Evolutionary conservation across 495 filamentous ascomycete species (phyloP).

Genomic region (Oleoguttula mirabilis): DNA sequence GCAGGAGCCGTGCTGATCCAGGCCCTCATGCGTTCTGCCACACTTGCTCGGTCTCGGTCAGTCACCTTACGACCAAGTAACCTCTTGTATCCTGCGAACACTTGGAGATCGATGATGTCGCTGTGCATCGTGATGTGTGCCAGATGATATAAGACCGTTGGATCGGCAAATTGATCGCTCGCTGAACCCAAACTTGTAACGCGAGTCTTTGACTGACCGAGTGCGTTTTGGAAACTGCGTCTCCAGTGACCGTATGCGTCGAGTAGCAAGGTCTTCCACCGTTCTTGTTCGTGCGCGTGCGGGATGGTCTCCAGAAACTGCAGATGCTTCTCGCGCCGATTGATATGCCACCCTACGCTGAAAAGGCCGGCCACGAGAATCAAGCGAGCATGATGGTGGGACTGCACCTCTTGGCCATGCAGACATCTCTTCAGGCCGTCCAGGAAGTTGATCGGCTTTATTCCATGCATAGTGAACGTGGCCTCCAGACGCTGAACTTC

Average conservation of each 20-base stretch:
- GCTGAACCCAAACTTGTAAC: too few relatives aligned
- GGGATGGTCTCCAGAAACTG: conserved; percentile 8
- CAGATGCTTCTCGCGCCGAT: conserved; percentile 8
- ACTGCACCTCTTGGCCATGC: conserved; percentile 3
- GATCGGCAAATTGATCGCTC: neutral
- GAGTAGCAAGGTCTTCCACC: conserved; percentile 2
- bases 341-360: conserved; percentile 5
- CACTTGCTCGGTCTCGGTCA: neutral
- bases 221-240: neutral
- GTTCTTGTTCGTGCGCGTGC: neutral
- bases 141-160: conserved; percentile 1
- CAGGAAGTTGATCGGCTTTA: conserved; percentile 5
- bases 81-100: conserved; percentile 1
- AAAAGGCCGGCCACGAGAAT: conserved; percentile 5
- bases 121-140: conserved; percentile 4
- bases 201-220: neutral
- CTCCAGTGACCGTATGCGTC: conserved; percentile 1
- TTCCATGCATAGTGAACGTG: conserved; percentile 6
- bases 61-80: conserved; percentile 6
- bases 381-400: conserved; percentile 4
- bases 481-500: conserved; percentile 3
- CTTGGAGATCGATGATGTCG: conserved; percentile 8
- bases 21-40: conserved; percentile 2
- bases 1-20: neutral
- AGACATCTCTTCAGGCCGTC: conserved; percentile 7